Evolutionary conservation across 176 grass and related monocot species (phyloP).

Genomic region (Panicum miliaceum): DNA sequence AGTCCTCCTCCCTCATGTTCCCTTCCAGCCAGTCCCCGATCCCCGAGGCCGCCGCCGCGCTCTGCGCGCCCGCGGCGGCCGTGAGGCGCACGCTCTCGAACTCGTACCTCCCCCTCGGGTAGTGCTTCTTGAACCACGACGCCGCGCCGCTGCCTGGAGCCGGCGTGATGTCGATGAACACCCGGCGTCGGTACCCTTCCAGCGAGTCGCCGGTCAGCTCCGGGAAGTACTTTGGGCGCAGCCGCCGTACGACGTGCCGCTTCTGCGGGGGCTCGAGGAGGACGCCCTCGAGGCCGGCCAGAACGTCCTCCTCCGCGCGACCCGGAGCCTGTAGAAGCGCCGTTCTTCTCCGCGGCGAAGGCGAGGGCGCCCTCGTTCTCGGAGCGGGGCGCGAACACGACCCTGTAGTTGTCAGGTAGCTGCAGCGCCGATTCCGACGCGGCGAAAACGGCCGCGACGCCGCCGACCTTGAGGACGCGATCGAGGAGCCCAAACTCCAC

Average conservation of each 20-base stretch:
- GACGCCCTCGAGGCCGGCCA: neutral
- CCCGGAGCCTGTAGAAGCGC: neutral
- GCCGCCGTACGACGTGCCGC: neutral
- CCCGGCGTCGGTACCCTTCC: neutral
- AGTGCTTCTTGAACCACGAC: neutral
- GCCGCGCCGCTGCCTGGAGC: neutral
- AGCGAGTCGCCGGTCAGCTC: neutral
- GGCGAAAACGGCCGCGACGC: conserved; percentile 34
- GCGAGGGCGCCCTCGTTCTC: neutral
- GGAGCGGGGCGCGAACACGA: neutral
- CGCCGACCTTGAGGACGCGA: conserved; percentile 41
- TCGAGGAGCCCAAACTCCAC: conserved; percentile 29
- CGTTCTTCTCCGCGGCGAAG: neutral
- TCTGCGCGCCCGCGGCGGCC: too few species aligned
- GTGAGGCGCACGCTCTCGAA: neutral
- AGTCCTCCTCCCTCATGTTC: neutral
- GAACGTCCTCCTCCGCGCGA: neutral
- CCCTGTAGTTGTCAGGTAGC: conserved; percentile 47
- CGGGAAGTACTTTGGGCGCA: neutral
- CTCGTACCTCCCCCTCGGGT: neutral
- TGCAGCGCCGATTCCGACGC: conserved; percentile 6
- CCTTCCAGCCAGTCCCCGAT: neutral
- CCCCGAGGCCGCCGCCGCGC: neutral
- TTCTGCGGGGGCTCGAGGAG: neutral
- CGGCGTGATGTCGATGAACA: neutral